Evolutionary conservation across 192 early-diverging fungal genomes (phyloP), one percentile per base, ranked within the genome.

Genomic region (Tieghemiomyces parasiticus): DNA sequence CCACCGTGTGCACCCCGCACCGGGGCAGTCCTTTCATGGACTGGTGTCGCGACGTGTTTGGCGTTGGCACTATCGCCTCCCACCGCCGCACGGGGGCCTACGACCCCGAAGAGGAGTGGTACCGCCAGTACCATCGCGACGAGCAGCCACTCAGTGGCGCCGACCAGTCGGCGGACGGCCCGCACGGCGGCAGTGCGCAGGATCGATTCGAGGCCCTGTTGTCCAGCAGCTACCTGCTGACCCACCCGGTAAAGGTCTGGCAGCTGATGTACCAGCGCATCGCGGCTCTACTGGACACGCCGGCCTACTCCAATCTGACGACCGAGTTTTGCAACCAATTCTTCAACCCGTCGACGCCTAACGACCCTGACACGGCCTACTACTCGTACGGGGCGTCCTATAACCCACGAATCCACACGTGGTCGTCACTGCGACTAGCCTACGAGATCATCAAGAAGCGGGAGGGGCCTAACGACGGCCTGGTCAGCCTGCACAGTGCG

Each of bases 1-100:
- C 94, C 0, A 97, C 92, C 0, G 76, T 97, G 46, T 88, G 88
- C 12, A 97, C 94, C 6, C 94, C 94, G 35, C 94, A 97, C 66
- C 85, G 89, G 42, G 94, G 94, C 24, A 83, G 80, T 44, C 79
- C 87, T 13, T 85, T 97, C 67, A 97, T 94, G 92, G 91, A 94
- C 74, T 94, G 87, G 85, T 90, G 84, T 55, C 79, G 86, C 19
- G 89, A 94, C 66, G 77, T 85, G 47, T 70, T 94, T 54, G 87
- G 90, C 14, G 78, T 97, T 0, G 91, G 90, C 2, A 71, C 82
- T 56, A 61, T 76, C 13, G 65, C 72, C 9, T 71, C 70, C 32
- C 64, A 65, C 32, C 54, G 32, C 12, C 34, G 34, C 54, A 56
- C 19, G 24, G 54, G 54, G 2, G 24, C 29, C 34, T 35, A n/a